Conservation (phyloP, 805 yeast species). For the Kuraishia borneana region DNA sequence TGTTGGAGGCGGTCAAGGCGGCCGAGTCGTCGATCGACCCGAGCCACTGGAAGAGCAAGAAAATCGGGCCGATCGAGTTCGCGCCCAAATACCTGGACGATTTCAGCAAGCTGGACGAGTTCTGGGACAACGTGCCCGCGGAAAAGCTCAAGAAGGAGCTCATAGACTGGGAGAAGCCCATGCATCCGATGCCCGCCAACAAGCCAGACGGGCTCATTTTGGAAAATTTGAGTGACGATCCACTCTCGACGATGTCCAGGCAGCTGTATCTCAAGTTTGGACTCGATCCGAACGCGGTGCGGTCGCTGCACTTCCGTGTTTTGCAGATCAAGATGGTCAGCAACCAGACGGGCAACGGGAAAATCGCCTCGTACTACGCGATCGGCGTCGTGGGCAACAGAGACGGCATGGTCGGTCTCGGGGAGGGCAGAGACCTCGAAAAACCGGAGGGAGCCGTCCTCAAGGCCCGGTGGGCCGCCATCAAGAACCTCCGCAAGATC, state of each 20-base stretch:
- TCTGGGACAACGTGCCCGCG: conserved; percentile 50
- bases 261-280: conserved; percentile 58
- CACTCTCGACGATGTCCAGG: conserved; percentile 26
- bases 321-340: conserved; percentile 71
- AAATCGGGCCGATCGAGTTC: conserved; percentile 35
- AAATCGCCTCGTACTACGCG: conserved; percentile 71
- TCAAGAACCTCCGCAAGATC: conserved; percentile 68
- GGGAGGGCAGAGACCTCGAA: conserved; percentile 84
- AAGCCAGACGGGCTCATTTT: conserved; percentile 4
- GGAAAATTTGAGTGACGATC: conserved; percentile 4
- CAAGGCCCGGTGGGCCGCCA: conserved; percentile 91
- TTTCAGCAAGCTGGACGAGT: conserved; percentile 56
- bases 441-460: conserved; percentile 64
- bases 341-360: conserved; percentile 89
- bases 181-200: conserved; percentile 4
- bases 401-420: conserved; percentile 89
- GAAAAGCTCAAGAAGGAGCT: conserved; percentile 2
- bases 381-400: conserved; percentile 87
- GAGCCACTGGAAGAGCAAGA: conserved; percentile 36
- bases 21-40: conserved; percentile 74
- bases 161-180: conserved; percentile 5
- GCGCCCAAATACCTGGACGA: conserved; percentile 69
- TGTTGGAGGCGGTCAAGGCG: conserved; percentile 69
- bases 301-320: conserved; percentile 51
- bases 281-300: conserved; percentile 48